Base-by-base conservation (phyloP, 108 stramenopile species). In the Nitzschia inconspicua region DNA sequence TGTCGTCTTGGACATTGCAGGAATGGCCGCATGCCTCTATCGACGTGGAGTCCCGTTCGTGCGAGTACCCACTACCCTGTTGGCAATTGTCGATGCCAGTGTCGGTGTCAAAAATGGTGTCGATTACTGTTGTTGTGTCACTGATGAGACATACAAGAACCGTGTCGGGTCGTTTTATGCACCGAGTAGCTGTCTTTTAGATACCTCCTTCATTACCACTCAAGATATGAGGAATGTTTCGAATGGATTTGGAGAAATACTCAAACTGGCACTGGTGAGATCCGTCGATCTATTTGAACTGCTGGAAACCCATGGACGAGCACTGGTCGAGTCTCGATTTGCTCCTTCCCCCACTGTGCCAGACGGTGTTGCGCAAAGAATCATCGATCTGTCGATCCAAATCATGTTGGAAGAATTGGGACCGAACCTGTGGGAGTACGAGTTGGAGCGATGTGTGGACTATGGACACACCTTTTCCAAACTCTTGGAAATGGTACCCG, bases 31-130 rank as follows among this genome's bases (percentile, higher is more conserved):
- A 9, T 93, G 92, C 56, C 80, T 94, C 6, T 98, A 96, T 78
- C 90, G 94, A 47, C 85, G 94, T 32, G 94, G 94, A 47, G 91
- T 95, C 23, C 94, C 94, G 3, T 93, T 89, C 56, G 91, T 91
- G 2, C 73, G 94, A 24, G 86, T 93, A 6, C 95, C 95, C 16
- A 98, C 97, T 1, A 98, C 97, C 20, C 88, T 98, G 23, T 84
- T 98, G 19, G 79, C 94, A 16, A 93, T 98, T 50, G 97, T 98
- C 20, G 97, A 98, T 75, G 97, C 97, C 29, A 90, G 90, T 53
- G 97, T 98, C 35, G 97, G 97, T 20, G 95, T 98, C 27, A 98
- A 98, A 68, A 96, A 95, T 66, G 97, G 95, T 13, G 85, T 98
- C 23, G 95, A 98, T 56, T 96, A 92, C 63, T 85, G 86, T 66